These are phyloP conservation scores for Fraxinus ornus DNA, from an alignment of 305 asterid genomes.

Conservation along the genomic window DNA sequence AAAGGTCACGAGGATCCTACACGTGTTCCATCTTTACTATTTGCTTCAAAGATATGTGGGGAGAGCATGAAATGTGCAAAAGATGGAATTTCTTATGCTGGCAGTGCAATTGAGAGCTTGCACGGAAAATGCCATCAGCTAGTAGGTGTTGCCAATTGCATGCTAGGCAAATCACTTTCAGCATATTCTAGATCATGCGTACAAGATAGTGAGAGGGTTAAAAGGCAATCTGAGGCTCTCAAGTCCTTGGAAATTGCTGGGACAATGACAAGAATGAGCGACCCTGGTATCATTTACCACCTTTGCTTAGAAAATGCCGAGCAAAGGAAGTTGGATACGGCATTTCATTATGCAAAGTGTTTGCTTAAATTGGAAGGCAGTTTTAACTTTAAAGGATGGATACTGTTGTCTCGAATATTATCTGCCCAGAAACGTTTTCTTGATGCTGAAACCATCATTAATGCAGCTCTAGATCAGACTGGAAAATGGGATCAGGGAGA, in stretches of 20 bases:
- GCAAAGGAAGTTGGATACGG: constrained; percentile 81
- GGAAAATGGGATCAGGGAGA: constrained; percentile 88
- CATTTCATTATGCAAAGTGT: constrained; percentile 56
- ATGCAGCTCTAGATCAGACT: constrained; percentile 74
- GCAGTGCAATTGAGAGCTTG: constrained; percentile 49
- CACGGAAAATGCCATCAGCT: constrained; percentile 51
- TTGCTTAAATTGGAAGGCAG: constrained; percentile 73
- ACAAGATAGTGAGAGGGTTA: constrained; percentile 52
- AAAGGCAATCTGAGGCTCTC: constrained; percentile 61
- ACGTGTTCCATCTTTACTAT: constrained; percentile 50
- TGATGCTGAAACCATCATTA: constrained; percentile 60
- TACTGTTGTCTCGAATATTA: constrained; percentile 69
- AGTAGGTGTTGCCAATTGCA: constrained; percentile 58
- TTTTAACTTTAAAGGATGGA: constrained; percentile 61
- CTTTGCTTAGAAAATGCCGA: constrained; percentile 79
- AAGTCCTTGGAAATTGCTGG: constrained; percentile 68
- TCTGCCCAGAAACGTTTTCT: constrained; percentile 70
- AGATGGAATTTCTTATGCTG: constrained; percentile 69
- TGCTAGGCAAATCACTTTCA: constrained; percentile 67
- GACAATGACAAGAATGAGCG: constrained; percentile 53
- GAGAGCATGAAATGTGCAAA: constrained; percentile 36
- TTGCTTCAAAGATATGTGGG: constrained; percentile 72
- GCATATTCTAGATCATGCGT: constrained; percentile 42
- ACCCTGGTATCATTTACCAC: constrained; percentile 56
- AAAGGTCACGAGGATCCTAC: constrained; percentile 37